Percentiles rank a stretch among this genome's conserved stretches.
Conservation (phyloP, 1,139 yeast genomes). For the Pneumocystis wakefieldiae region DNA sequence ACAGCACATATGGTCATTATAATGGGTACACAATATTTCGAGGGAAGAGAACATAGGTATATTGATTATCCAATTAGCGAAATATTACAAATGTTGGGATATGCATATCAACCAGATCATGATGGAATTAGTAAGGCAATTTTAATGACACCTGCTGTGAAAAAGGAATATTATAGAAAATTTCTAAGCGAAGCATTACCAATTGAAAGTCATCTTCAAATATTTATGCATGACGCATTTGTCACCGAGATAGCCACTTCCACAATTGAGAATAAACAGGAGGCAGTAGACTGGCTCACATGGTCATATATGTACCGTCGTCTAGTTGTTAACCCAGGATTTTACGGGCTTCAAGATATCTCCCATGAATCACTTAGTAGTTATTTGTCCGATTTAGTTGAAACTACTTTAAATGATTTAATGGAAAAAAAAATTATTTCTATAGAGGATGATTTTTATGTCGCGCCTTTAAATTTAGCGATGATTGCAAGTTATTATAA, state of each 20-base stretch:
- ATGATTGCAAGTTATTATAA: constrained; percentile 62
- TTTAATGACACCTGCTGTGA: constrained; percentile 43
- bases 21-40: constrained; percentile 57
- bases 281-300: constrained; percentile 82
- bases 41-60: constrained; percentile 57
- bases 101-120: constrained; percentile 27
- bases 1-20: constrained; percentile 42
- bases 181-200: constrained; percentile 68
- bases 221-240: constrained; percentile 48
- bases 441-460: constrained; percentile 32
- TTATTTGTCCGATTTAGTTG: constrained; percentile 70
- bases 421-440: constrained; percentile 49
- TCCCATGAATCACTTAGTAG: constrained; percentile 60
- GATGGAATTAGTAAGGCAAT: constrained; percentile 31
- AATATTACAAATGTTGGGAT: constrained; percentile 51
- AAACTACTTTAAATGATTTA: constrained; percentile 52
- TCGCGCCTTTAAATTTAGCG: constrained; percentile 53
- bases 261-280: constrained; percentile 57
- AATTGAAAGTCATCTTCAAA: constrained; percentile 58
- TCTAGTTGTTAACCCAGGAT: constrained; percentile 69
- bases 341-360: constrained; percentile 57
- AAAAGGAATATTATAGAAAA: constrained; percentile 49
- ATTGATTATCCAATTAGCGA: constrained; percentile 46
- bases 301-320: constrained; percentile 72
- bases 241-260: constrained; percentile 55